Evolutionary conservation across 2,329 filamentous ascomycete genomes (phyloP).

Genomic region (Ploettnerulaceae sp.): DNA sequence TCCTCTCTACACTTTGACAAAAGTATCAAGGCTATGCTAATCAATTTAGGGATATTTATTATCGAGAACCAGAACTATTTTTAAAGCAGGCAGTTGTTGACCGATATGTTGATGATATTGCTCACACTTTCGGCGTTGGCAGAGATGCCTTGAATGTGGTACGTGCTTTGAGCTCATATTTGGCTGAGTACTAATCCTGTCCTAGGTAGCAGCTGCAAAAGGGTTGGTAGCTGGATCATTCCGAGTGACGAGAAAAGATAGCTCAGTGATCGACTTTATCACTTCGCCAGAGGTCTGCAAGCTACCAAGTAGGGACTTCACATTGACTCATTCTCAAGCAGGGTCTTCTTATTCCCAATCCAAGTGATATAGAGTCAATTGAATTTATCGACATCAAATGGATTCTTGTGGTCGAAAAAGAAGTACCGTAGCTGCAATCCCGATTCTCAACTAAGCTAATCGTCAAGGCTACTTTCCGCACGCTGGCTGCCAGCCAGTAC

Average conservation of each 20-base stretch:
- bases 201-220: conserved; percentile 68
- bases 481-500: conserved; percentile 53
- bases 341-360: conserved; percentile 57
- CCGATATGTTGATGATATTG: conserved; percentile 67
- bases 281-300: conserved; percentile 37
- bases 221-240: conserved; percentile 62
- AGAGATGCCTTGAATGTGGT: conserved; percentile 68
- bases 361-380: conserved; percentile 45
- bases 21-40: not conserved
- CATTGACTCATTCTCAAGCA: conserved; percentile 30
- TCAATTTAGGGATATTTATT: conserved; percentile 66
- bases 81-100: conserved; percentile 64
- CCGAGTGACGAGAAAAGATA: conserved; percentile 42
- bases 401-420: conserved; percentile 76
- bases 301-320: not conserved
- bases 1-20: too few species aligned
- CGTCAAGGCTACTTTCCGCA: conserved; percentile 68
- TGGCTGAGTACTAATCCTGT: not conserved
- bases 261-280: conserved; percentile 37
- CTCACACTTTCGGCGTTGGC: conserved; percentile 60
- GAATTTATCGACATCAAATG: conserved; percentile 49
- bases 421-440: conserved; percentile 43
- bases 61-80: conserved; percentile 70
- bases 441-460: conserved; percentile 21
- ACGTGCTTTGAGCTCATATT: conserved; percentile 26